Evolutionary conservation across 2,329 filamentous ascomycete species (phyloP).

Genomic region (Colletotrichum sp.): DNA sequence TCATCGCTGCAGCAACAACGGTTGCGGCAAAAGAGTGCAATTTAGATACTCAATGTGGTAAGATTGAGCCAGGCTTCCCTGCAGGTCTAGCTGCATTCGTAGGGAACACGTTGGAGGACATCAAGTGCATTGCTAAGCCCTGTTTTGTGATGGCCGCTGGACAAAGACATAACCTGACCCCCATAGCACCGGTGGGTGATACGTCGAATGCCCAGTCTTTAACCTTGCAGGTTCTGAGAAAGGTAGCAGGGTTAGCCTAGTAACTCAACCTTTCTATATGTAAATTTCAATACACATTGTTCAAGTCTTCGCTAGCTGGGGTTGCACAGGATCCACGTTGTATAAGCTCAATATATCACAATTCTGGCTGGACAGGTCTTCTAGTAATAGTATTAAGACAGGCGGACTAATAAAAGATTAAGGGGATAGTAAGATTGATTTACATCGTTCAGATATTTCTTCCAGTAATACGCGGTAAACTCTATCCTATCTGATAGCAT

Average conservation of each 20-base stretch:
- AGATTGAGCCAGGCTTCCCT: not conserved
- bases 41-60: not conserved
- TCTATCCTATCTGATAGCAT: fast-evolving
- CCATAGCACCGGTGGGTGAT: not conserved
- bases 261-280: not conserved
- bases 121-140: not conserved
- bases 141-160: not conserved
- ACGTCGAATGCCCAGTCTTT: not conserved
- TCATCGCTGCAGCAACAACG: not conserved
- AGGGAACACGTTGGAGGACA: not conserved
- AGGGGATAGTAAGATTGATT: not conserved
- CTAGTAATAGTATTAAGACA: no score
- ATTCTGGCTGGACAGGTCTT: no score
- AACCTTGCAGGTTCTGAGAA: not conserved
- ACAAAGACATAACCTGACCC: not conserved
- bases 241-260: not conserved
- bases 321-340: no score
- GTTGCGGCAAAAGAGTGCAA: not conserved
- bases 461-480: not conserved
- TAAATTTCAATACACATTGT: not conserved
- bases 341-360: fast-evolving
- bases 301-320: not conserved
- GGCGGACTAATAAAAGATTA: no score
- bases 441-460: not conserved
- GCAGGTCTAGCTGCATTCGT: not conserved